Percentiles rank a stretch among this genome's conserved stretches.
phyloP scores from a whole-genome alignment of 352 stramenopile genomes.

The Phytophthora cactorum region DNA sequence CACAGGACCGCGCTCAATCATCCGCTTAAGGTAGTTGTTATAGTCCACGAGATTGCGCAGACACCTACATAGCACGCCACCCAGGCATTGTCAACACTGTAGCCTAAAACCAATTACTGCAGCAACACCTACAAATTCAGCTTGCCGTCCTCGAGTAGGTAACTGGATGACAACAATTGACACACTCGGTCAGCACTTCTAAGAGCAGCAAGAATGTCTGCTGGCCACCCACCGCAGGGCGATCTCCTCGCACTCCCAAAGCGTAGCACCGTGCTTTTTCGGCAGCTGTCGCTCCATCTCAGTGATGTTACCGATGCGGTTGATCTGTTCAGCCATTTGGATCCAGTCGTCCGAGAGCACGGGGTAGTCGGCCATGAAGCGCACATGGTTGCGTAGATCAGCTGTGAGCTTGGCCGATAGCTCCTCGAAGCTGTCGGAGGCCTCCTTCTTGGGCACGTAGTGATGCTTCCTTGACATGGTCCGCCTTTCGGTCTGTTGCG shows the following conservation, averaged over 20 bases:
- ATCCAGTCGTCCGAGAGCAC: constrained; percentile 90
- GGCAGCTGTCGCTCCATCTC: constrained; percentile 88
- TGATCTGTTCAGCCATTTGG: constrained; percentile 89
- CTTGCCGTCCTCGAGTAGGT: constrained; percentile 91
- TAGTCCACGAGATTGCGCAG: constrained; percentile 86
- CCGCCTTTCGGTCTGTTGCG: constrained; percentile 35
- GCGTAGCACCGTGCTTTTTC: constrained; percentile 86
- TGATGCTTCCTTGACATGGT: constrained; percentile 57
- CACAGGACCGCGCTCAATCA: constrained; percentile 65
- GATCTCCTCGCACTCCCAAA: constrained; percentile 93
- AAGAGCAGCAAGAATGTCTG: not conserved
- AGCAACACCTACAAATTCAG: constrained; percentile 77
- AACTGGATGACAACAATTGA: constrained; percentile 45
- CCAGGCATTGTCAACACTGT: constrained; percentile 1
- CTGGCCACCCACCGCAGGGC: constrained; percentile 57
- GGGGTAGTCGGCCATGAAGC: constrained; percentile 87
- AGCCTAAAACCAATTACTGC: not conserved
- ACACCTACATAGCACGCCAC: constrained; percentile 42
- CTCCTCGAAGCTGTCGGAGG: constrained; percentile 77
- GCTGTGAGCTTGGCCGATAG: constrained; percentile 87
- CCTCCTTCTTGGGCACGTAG: constrained; percentile 64
- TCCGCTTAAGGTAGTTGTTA: constrained; percentile 78
- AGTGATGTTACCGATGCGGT: constrained; percentile 88
- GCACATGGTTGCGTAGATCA: constrained; percentile 87
- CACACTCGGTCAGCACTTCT: not conserved